These are phyloP conservation scores for Uronychia setigera DNA, from an alignment of 73 alveolate species.

Conservation along the genomic window DNA sequence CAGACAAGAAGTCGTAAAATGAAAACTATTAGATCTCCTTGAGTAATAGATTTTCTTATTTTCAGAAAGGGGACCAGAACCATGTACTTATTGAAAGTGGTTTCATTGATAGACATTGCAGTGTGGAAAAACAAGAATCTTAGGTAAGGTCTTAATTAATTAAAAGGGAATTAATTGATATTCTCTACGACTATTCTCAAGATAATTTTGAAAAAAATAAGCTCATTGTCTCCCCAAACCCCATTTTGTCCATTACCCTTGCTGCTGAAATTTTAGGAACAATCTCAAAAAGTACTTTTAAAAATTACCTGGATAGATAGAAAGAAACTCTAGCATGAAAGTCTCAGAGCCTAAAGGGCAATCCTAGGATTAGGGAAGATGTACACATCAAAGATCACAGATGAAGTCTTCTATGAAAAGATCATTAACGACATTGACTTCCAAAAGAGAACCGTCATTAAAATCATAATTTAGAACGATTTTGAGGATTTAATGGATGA, in stretches of 20 bases:
- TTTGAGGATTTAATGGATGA: constrained; percentile 41
- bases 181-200: constrained; percentile 26
- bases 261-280: constrained; percentile 14
- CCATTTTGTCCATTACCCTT: constrained; percentile 40
- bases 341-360: constrained; percentile 20
- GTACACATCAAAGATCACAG: constrained; percentile 45
- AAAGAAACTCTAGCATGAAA: constrained; percentile 35
- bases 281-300: constrained; percentile 10
- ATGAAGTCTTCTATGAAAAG: constrained; percentile 37
- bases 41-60: constrained; percentile 7
- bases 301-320: constrained; percentile 6
- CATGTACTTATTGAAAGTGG: constrained; percentile 23
- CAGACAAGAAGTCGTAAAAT: constrained; percentile 34
- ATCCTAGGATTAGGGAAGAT: constrained; percentile 35
- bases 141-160: constrained; percentile 3
- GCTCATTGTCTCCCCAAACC: constrained; percentile 39
- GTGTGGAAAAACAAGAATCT: constrained; percentile 46
- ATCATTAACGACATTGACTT: constrained; percentile 38
- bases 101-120: constrained; percentile 38
- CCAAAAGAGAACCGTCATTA: constrained; percentile 21
- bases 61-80: constrained; percentile 43
- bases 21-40: constrained; percentile 12
- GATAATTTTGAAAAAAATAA: constrained; percentile 13
- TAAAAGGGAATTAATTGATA: constrained; percentile 27
- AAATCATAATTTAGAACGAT: constrained; percentile 28